Evolutionary conservation across 495 filamentous ascomycete species (phyloP), one percentile per base, ranked within the genome.

Genomic region (Lasiosphaeria miniovina): DNA sequence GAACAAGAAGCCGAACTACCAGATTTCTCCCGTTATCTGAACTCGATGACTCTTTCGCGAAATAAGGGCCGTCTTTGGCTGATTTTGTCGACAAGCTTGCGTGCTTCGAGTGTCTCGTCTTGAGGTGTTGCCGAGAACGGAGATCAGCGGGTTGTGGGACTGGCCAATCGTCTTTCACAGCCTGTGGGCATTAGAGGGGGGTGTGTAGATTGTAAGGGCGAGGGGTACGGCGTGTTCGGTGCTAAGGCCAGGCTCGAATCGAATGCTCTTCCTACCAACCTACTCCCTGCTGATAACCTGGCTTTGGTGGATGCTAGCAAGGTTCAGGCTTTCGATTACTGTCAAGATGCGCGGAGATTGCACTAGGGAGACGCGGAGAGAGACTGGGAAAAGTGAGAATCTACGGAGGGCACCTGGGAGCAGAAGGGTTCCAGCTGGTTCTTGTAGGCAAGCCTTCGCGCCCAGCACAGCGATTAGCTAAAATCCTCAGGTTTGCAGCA

Each of bases 81-180:
- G 51, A 35, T 51, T 52, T 38, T 24, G 24, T 24, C 50, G 40
- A 48, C 50, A 59, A 36, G 38, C 49, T 24, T 24, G 24, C 24
- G 24, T 24, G 24, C 24, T 32, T 59, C 53, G 51, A 64, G 46
- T 40, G 48, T 61, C 53, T 64, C 48, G 55, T 24, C 43, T 40
- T 46, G 8, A 46, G 3, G 33, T 24, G 32, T 57, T 63, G 61
- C 70, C 70, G 70, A 69, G 68, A 73, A 68, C 70, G 68, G 70
- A 73, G 70, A 73, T 67, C 68, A 59, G 60, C 59, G 52, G 59
- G 55, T 45, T 55, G 49, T 52, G 33, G 34, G 34, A 3, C 38
- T 43, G 60, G 54, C 70, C 70, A 73, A 73, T 73, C 62, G 61
- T 73, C 68, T 71, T 71, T 72, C 64, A 72, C 70, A 51, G 64